Base-by-base conservation (phyloP, 345 rosid genomes). In the Geranium brycei region DNA sequence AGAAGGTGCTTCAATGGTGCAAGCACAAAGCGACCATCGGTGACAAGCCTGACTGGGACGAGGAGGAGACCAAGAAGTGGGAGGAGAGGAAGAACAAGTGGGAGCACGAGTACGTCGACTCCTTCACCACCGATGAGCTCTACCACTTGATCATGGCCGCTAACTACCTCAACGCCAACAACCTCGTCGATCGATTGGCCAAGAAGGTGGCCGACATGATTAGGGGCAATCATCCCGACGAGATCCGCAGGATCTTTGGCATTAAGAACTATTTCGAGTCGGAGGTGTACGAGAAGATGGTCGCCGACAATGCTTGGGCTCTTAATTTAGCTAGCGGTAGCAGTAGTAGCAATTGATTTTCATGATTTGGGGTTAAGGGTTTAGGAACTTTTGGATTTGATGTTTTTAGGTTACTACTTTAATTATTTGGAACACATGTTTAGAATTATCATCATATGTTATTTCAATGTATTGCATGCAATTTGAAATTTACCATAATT, bases 241-340 rank as follows among this genome's bases (percentile, higher is more conserved):
- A 65, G 18, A 65, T 65, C 1, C 31, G 68, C 1, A n/a, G 35
- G 55, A 17, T 2, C 7, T 65, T 65, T 18, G n/a, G 19, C 14
- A 65, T 65, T 19, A 17, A 31, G 32, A 65, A 65, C 47, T 62
- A 65, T 19, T 65, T 17, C 10, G 38, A 51, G 5, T 55, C 62
- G 11, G 62, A 65, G 56, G 68, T 57, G 38, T 47, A 65, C 15
- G 68, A 32, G 11, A 53, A 65, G 47, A 53, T 65, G 38, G 51
- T 61, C 14, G 57, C 4, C 4, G 62, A 65, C 14, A 57, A 65
- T 40, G 17, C 32, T 18, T 65, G 68, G 68, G 68, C 68, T 32
- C 57, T 65, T 57, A 30, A 65, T 2, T 65, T 16, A 3, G 16
- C 23, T n/a, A 38, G 4, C 32, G 0, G 23, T 2, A 18, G 16